Conservation (phyloP, 2,329 filamentous ascomycete genomes). For the Aspergillus terreus region DNA sequence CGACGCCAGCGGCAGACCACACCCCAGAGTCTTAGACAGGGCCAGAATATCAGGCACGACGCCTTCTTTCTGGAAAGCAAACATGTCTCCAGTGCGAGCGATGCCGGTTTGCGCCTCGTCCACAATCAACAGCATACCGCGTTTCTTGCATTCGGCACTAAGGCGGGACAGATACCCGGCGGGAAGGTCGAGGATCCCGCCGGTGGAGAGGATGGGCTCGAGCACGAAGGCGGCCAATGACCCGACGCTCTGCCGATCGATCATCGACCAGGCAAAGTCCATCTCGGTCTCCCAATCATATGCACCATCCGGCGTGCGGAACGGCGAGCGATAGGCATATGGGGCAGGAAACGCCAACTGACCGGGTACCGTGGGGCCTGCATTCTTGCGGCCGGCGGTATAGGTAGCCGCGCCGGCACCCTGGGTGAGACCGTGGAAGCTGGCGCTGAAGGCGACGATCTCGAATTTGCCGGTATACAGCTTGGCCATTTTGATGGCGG, state of each 20-base stretch:
- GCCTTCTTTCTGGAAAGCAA: conserved; percentile 53
- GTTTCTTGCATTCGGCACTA: conserved; percentile 51
- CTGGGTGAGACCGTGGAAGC: conserved; percentile 60
- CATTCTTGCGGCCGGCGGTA: conserved; percentile 17
- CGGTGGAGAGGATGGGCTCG: conserved; percentile 58
- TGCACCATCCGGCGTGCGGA: conserved; percentile 55
- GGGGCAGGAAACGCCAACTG: conserved; percentile 57
- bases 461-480: conserved; percentile 62
- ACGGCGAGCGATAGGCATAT: conserved; percentile 59
- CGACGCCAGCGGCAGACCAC: conserved; percentile 57
- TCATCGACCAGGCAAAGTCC: conserved; percentile 58
- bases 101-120: conserved; percentile 61
- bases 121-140: conserved; percentile 56
- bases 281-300: conserved; percentile 66
- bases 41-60: conserved; percentile 58
- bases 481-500: conserved; percentile 63
- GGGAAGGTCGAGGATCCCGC: conserved; percentile 59
- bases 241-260: conserved; percentile 58
- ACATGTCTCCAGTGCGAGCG: conserved; percentile 55
- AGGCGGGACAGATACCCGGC: conserved; percentile 56
- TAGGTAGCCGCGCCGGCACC: conserved; percentile 49
- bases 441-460: conserved; percentile 57
- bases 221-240: conserved; percentile 62
- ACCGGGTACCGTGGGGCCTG: conserved; percentile 47
- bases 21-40: conserved; percentile 59